These are phyloP conservation scores for Proliferodiscus dingleyae DNA, from an alignment of 2,329 filamentous ascomycete species.

Conservation along the genomic window DNA sequence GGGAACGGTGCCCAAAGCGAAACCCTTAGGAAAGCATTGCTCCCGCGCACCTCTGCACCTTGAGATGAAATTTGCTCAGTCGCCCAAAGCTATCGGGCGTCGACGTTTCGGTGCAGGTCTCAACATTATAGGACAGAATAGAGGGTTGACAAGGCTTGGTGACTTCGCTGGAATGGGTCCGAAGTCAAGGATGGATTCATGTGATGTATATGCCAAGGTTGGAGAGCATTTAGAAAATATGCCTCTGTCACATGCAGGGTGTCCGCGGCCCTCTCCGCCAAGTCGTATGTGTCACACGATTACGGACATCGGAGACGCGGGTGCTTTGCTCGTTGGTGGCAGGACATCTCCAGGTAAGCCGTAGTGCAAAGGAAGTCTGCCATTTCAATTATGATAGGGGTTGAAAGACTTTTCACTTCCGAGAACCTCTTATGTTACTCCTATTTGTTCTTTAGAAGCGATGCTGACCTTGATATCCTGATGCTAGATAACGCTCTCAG, in stretches of 20 bases:
- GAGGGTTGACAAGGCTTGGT: slow-evolving; percentile 27
- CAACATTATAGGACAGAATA: slow-evolving; percentile 30
- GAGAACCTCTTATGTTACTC: too few relatives aligned
- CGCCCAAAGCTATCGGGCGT: slow-evolving; percentile 39
- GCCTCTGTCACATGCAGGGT: neutral
- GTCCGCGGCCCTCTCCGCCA: slow-evolving; percentile 30
- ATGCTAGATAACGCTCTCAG: slow-evolving; percentile 56
- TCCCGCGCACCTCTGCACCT: neutral
- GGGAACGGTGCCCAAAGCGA: neutral
- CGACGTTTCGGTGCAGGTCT: slow-evolving; percentile 59
- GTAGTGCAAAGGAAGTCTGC: too few relatives aligned
- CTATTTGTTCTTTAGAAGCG: too few relatives aligned
- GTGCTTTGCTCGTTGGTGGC: slow-evolving; percentile 68
- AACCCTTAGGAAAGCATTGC: neutral
- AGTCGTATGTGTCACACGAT: slow-evolving; percentile 71
- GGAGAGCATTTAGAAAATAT: neutral
- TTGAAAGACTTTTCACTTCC: too few relatives aligned
- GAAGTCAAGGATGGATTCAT: slow-evolving; percentile 38
- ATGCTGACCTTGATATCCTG: too few relatives aligned
- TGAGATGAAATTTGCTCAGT: slow-evolving; percentile 33
- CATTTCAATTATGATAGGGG: too few relatives aligned
- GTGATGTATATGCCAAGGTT: slow-evolving; percentile 41
- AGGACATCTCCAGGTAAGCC: slow-evolving; percentile 76
- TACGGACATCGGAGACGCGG: slow-evolving; percentile 55
- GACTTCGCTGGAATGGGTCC: slow-evolving; percentile 32